phyloP scores from a whole-genome alignment of 495 filamentous ascomycete species.

The Amphirosellinia nigrospora region DNA sequence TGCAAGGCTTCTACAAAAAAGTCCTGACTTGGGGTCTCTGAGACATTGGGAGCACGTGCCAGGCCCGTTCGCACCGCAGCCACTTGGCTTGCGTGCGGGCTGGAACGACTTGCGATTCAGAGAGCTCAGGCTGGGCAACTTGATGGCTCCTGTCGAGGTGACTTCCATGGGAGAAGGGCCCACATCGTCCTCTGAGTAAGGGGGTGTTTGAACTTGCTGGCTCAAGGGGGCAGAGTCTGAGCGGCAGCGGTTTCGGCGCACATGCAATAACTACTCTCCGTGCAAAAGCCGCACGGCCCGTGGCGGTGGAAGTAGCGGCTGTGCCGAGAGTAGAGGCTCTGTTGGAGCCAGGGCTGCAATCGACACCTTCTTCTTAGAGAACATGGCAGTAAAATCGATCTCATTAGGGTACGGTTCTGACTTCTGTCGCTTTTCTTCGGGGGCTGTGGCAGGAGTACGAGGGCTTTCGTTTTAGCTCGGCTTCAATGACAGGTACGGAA shows the following conservation, averaged over 20 bases:
- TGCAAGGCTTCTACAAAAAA: conserved; percentile 86
- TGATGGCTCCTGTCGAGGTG: conserved; percentile 54
- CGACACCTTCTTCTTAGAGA: conserved; percentile 48
- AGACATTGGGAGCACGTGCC: conserved; percentile 83
- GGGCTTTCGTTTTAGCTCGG: conserved; percentile 44
- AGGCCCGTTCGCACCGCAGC: conserved; percentile 71
- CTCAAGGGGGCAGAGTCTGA: conserved; percentile 50
- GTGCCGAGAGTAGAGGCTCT: conserved; percentile 37
- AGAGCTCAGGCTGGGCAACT: conserved; percentile 51
- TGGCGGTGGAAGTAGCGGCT: conserved; percentile 39
- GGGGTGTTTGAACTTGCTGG: conserved; percentile 67
- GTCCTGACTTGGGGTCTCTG: conserved; percentile 75
- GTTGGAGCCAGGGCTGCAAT: conserved; percentile 27
- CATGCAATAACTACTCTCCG: conserved; percentile 81
- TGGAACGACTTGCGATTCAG: conserved; percentile 34
- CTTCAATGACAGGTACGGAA: conserved; percentile 30
- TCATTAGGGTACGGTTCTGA: conserved; percentile 56
- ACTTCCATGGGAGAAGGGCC: conserved; percentile 53
- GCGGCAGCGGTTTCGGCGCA: conserved; percentile 60
- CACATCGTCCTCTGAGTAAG: conserved; percentile 71
- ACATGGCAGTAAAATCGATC: conserved; percentile 75
- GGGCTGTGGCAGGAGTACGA: conserved; percentile 53
- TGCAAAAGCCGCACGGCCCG: conserved; percentile 81
- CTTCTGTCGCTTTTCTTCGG: conserved; percentile 61
- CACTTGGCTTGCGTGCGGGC: conserved; percentile 29